Evolutionary conservation across 495 filamentous ascomycete species (phyloP).

Genomic region (Neurospora hispaniola): DNA sequence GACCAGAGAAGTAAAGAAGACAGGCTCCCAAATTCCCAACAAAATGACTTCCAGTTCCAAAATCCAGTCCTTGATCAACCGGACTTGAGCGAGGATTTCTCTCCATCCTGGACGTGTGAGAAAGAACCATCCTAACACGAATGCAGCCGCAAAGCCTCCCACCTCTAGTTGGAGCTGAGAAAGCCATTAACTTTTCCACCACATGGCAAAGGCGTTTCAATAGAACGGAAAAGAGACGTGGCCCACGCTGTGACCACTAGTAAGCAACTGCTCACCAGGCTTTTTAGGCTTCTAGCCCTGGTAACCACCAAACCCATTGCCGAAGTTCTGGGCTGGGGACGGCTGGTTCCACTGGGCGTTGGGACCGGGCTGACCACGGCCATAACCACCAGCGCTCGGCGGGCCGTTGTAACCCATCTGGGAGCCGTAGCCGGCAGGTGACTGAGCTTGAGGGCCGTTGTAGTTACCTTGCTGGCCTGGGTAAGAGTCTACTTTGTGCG

Average conservation of each 20-base stretch:
- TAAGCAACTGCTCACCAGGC: background rate
- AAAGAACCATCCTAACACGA: background rate
- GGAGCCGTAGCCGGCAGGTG: slow-evolving; percentile 49
- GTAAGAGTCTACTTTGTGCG: slow-evolving; percentile 28
- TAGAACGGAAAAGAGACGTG: slow-evolving; percentile 4
- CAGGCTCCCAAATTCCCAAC: slow-evolving; percentile 12
- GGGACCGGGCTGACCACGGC: slow-evolving; percentile 66
- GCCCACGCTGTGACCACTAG: background rate
- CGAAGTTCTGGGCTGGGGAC: slow-evolving; percentile 44
- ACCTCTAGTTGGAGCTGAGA: background rate
- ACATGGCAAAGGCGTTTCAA: slow-evolving; percentile 2
- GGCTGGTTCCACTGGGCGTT: slow-evolving; percentile 65
- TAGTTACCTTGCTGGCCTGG: slow-evolving; percentile 44
- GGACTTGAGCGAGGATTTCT: background rate
- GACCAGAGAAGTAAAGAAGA: slow-evolving; percentile 11
- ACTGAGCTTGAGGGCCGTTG: slow-evolving; percentile 43
- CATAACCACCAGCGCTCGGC: slow-evolving; percentile 71
- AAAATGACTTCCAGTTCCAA: slow-evolving; percentile 9
- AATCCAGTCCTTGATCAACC: slow-evolving; percentile 7
- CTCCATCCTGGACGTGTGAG: background rate
- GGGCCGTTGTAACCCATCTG: slow-evolving; percentile 52
- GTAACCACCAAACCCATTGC: slow-evolving; percentile 50
- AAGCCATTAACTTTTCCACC: slow-evolving; percentile 2
- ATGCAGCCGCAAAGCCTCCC: background rate
- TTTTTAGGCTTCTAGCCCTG: slow-evolving; percentile 34